Evolutionary conservation across 1,284 basidiomycete genomes (phyloP).

Genomic region (Volvariella volvacea): DNA sequence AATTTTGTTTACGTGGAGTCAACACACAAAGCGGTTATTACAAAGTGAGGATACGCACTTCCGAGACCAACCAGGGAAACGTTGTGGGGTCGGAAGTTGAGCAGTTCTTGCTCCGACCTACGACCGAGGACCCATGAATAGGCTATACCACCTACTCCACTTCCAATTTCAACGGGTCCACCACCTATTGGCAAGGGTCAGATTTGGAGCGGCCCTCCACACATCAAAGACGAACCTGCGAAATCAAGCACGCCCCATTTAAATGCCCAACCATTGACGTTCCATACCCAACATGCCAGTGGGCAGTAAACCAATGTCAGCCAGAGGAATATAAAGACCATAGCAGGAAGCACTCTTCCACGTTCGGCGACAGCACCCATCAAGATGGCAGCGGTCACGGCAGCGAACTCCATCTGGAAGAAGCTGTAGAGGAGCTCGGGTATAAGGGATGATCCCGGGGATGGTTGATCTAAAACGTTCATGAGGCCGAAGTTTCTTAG

Average conservation of each 20-base stretch:
- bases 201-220: slow-evolving; percentile 3
- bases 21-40: slow-evolving; percentile 20
- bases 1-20: slow-evolving; percentile 45
- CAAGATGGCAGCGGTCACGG: slow-evolving; percentile 70
- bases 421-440: slow-evolving; percentile 76
- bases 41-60: slow-evolving; percentile 34
- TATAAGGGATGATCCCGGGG: slow-evolving; percentile 68
- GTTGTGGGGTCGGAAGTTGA: slow-evolving; percentile 92
- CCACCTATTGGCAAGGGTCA: slow-evolving; percentile 50
- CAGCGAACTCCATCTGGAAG: slow-evolving; percentile 87
- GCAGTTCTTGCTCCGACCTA: slow-evolving; percentile 72
- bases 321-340: slow-evolving; percentile 88
- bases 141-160: slow-evolving; percentile 81
- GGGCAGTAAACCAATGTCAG: slow-evolving; percentile 81
- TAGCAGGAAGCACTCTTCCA: slow-evolving; percentile 80
- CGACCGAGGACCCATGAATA: slow-evolving; percentile 82
- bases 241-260: slow-evolving; percentile 90
- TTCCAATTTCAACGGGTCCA: slow-evolving; percentile 90
- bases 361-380: slow-evolving; percentile 87
- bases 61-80: slow-evolving; percentile 87
- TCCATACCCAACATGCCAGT: slow-evolving; percentile 42
- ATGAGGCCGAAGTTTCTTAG: slow-evolving; percentile 65
- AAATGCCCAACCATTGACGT: slow-evolving; percentile 71
- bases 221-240: slow-evolving; percentile 37
- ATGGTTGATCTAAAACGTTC: slow-evolving; percentile 70